phyloP scores from a whole-genome alignment of 2,329 filamentous ascomycete species.

The Ceratocystis huliohia region DNA sequence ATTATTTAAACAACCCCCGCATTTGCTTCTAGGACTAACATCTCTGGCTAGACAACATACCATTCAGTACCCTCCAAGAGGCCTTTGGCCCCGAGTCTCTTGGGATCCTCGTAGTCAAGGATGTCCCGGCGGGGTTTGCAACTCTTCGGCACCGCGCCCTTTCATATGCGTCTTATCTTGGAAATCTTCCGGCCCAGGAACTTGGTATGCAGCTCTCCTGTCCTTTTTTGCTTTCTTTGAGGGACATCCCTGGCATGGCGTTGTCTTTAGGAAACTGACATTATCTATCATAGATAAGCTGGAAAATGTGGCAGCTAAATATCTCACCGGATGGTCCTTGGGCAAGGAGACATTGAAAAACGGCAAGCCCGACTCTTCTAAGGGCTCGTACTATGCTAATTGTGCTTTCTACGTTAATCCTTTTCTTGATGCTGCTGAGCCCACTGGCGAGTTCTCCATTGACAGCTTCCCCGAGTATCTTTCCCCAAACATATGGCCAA shows the following conservation, averaged over 20 bases:
- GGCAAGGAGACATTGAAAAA: conserved; percentile 72
- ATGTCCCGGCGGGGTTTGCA: conserved; percentile 60
- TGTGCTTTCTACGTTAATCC: conserved; percentile 64
- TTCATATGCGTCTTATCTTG: conserved; percentile 80
- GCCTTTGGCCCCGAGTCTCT: conserved; percentile 86
- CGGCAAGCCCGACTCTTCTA: conserved; percentile 64
- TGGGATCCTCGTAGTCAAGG: conserved; percentile 86
- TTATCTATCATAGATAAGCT: conserved; percentile 34
- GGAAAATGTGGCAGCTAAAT: conserved; percentile 48
- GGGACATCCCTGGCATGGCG: background rate
- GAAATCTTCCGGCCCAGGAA: conserved; percentile 58
- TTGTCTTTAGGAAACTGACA: conserved; percentile 14
- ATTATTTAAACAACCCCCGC: conserved; percentile 23
- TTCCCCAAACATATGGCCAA: conserved; percentile 79
- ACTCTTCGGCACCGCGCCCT: conserved; percentile 61
- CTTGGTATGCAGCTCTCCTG: conserved; percentile 43
- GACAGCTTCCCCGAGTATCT: conserved; percentile 76
- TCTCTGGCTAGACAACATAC: conserved; percentile 44
- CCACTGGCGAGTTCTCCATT: conserved; percentile 43
- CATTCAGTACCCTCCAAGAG: conserved; percentile 55
- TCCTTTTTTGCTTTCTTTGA: background rate
- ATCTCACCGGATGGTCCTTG: conserved; percentile 63
- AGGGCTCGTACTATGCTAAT: conserved; percentile 76
- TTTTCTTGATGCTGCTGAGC: conserved; percentile 46
- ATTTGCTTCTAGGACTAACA: background rate